phyloP scores from a whole-genome alignment of 1,284 basidiomycete genomes.

The Sanghuangporus sanghuang region DNA sequence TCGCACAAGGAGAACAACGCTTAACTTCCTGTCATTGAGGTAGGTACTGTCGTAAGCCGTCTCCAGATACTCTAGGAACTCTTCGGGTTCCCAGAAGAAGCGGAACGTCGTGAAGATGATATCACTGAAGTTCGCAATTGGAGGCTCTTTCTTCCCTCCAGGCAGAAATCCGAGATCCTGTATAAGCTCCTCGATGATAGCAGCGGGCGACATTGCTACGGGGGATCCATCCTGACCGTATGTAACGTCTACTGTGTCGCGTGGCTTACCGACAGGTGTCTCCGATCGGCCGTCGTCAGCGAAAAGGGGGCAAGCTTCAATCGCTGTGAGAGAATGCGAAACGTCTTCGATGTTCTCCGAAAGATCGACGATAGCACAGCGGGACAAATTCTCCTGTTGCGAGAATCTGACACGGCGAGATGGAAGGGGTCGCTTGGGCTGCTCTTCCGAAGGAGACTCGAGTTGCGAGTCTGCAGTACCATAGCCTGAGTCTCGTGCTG shows the following conservation, averaged over 20 bases:
- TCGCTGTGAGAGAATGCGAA: not conserved
- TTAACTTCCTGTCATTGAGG: not conserved
- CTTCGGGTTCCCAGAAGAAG: constrained; percentile 3
- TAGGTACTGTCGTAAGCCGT: constrained; percentile 1
- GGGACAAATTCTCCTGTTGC: not conserved
- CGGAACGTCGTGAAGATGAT: constrained; percentile 10
- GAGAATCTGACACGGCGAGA: not conserved
- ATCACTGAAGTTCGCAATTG: not conserved
- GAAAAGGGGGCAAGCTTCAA: not conserved
- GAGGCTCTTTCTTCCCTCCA: not conserved
- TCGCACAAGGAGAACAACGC: not conserved
- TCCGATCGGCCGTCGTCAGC: not conserved
- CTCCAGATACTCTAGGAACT: not conserved
- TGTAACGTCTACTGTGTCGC: not conserved
- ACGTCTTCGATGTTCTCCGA: constrained; percentile 4
- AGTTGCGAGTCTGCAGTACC: not conserved
- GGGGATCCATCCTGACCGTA: constrained; percentile 2
- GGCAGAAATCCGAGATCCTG: not conserved
- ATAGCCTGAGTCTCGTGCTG: not conserved
- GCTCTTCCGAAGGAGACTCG: not conserved
- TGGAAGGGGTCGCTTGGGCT: not conserved
- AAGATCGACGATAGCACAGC: constrained; percentile 2
- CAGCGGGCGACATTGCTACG: constrained; percentile 5
- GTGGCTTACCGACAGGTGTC: not conserved
- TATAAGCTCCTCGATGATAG: constrained; percentile 3